Base-by-base conservation (phyloP, 352 stramenopile species). In the Pythium utonaiense region DNA sequence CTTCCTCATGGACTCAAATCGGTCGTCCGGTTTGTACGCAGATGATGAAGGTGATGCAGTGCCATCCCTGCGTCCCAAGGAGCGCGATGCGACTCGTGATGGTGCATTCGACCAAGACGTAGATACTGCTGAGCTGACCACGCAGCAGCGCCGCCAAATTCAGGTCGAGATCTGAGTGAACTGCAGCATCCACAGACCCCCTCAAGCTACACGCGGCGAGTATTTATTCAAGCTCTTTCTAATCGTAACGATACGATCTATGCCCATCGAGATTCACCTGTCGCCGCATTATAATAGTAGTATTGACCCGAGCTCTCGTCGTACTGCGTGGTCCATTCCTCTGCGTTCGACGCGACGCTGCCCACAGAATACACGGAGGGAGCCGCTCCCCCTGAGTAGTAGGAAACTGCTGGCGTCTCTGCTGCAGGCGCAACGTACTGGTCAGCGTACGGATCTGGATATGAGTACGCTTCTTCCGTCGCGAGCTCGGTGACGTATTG, bases 211-310 rank as follows among this genome's bases (percentile, higher is more conserved):
- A 28, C 27, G 49, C 27, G 17, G 31, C 12, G 10, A 42, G 57
- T 55, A 64, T 66, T 56, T 66, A 60, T 60, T 56, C 7, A 31
- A 51, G 16, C 42, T 30, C 38, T 25, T 40, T 21, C 8, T 30
- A 12, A 30, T n/a, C 22, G 10, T 10, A 9, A 42, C n/a, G 10
- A n/a, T 56, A 44, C 49, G 49, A 16, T 45, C 21, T 73, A 88
- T 14, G 70, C 75, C 84, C 84, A 91, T 30, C 57, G 61, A 3
- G 82, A 89, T 54, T 94, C 82, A 22, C 84, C 80, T 17, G 82
- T 92, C 38, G 70, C 54, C 10, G 62, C 70, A 53, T 91, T 91
- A 70, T 90, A 92, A 47, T 89, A 93, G 68, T 92, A 92, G 38
- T 64, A 73, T 17, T 82, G 66, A 1, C 84, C 82, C 0, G 77